phyloP scores from a whole-genome alignment of 2,329 filamentous ascomycete genomes.

The Triangularia verruculosa region DNA sequence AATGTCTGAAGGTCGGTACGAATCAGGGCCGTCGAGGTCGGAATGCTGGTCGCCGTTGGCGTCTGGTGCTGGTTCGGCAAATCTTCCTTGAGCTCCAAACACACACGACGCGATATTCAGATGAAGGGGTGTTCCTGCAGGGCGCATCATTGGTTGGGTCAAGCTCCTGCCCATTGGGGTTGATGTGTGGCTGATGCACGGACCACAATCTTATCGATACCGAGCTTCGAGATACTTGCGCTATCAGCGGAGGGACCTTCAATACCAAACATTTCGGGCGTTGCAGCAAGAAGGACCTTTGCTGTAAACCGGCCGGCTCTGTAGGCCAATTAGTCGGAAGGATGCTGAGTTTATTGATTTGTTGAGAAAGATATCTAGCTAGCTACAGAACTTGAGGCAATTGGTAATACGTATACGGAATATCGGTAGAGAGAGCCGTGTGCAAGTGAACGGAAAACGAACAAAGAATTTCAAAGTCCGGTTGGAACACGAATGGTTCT shows the following conservation, averaged over 20 bases:
- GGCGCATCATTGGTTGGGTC: conserved; percentile 8
- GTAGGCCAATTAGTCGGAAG: too few species aligned
- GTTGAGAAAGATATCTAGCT: too few species aligned
- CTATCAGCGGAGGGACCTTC: not conserved
- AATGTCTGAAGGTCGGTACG: not conserved
- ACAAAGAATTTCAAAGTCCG: too few species aligned
- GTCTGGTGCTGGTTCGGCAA: not conserved
- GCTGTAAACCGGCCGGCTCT: too few species aligned
- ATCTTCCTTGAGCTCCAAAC: not conserved
- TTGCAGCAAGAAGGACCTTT: not conserved
- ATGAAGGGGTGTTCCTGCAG: conserved; percentile 9
- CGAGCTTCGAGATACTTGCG: not conserved
- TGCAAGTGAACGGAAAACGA: too few species aligned
- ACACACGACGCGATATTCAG: conserved; percentile 6
- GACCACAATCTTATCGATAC: conserved; percentile 10
- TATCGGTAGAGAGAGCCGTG: too few species aligned
- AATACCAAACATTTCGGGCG: not conserved
- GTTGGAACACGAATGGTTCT: too few species aligned
- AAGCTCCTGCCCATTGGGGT: not conserved
- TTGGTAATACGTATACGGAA: too few species aligned
- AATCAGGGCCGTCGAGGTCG: not conserved
- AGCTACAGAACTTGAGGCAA: too few species aligned
- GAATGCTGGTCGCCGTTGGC: not conserved
- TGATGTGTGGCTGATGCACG: conserved; percentile 5
- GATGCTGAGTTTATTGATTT: too few species aligned